Conservation (phyloP, 805 yeast genomes). For the Cyberlindnera maclurae region DNA sequence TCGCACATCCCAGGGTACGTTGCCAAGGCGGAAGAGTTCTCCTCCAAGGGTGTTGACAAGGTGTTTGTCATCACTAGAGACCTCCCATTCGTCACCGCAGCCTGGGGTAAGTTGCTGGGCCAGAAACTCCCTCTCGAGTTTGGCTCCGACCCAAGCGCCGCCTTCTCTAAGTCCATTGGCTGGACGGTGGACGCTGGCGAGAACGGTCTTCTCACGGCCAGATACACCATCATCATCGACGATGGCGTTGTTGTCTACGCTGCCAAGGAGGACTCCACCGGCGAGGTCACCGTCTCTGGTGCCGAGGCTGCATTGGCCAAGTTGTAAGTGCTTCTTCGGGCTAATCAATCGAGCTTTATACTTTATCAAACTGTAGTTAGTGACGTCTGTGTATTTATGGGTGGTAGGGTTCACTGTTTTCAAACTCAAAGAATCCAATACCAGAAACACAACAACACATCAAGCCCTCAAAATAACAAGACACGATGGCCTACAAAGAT, state of each 20-base stretch:
- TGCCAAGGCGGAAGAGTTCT: conserved; percentile 40
- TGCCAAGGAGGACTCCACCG: conserved; percentile 25
- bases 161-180: conserved; percentile 54
- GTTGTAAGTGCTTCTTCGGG: conserved; percentile 7
- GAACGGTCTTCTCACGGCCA: conserved; percentile 52
- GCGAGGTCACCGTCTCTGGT: conserved; percentile 21
- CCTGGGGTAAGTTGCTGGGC: conserved; percentile 48
- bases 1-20: conserved; percentile 68
- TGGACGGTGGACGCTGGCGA: conserved; percentile 46
- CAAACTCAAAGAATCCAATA: no score
- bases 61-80: conserved; percentile 59
- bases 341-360: no score
- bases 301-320: conserved; percentile 26
- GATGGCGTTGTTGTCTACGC: conserved; percentile 46
- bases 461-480: no score
- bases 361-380: no score
- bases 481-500: background rate
- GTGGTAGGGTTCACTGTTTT: no score
- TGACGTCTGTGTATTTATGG: no score
- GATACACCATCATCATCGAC: conserved; percentile 69
- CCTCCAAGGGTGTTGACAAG: conserved; percentile 51
- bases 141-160: conserved; percentile 60
- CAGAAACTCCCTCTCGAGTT: conserved; percentile 34
- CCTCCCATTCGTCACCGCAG: conserved; percentile 64
- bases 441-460: no score